A percentile compares a stretch with the other conserved stretches of the same genome.
Conservation (phyloP, 805 yeast genomes). For the Jamesozyma rosinii region DNA sequence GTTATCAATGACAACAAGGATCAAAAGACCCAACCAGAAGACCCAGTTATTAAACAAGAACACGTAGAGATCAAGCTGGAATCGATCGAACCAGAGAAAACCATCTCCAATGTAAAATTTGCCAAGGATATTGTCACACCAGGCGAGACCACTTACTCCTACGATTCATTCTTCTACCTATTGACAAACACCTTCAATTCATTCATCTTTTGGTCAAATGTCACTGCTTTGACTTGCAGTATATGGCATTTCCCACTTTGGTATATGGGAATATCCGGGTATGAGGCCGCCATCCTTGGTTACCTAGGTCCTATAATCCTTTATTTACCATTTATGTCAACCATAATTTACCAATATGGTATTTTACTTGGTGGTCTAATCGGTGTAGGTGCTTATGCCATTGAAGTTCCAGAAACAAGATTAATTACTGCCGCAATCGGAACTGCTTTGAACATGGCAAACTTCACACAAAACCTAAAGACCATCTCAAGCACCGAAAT, state of each 20-base stretch:
- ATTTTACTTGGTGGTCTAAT: slow-evolving; percentile 41
- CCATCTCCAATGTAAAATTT: background rate
- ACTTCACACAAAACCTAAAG: slow-evolving; percentile 48
- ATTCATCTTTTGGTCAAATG: slow-evolving; percentile 74
- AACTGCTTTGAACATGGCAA: slow-evolving; percentile 48
- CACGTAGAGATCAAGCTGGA: background rate
- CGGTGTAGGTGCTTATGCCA: slow-evolving; percentile 69
- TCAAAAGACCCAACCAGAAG: background rate
- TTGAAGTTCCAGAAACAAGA: slow-evolving; percentile 60
- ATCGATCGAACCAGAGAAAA: background rate
- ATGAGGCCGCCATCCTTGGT: slow-evolving; percentile 61
- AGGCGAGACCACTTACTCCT: slow-evolving; percentile 1
- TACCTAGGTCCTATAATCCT: slow-evolving; percentile 52
- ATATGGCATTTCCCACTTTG: slow-evolving; percentile 97
- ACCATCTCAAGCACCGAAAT: slow-evolving; percentile 28
- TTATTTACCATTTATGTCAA: slow-evolving; percentile 33
- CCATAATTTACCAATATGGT: slow-evolving; percentile 24
- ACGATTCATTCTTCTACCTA: slow-evolving; percentile 30
- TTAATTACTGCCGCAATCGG: slow-evolving; percentile 61
- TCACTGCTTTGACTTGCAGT: slow-evolving; percentile 72
- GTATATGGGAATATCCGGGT: slow-evolving; percentile 96
- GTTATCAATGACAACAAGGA: background rate
- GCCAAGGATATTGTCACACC: background rate
- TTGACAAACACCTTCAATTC: slow-evolving; percentile 44
- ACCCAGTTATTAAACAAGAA: background rate